Conservation (phyloP, 352 stramenopile species). For the Phytophthora melonis region DNA sequence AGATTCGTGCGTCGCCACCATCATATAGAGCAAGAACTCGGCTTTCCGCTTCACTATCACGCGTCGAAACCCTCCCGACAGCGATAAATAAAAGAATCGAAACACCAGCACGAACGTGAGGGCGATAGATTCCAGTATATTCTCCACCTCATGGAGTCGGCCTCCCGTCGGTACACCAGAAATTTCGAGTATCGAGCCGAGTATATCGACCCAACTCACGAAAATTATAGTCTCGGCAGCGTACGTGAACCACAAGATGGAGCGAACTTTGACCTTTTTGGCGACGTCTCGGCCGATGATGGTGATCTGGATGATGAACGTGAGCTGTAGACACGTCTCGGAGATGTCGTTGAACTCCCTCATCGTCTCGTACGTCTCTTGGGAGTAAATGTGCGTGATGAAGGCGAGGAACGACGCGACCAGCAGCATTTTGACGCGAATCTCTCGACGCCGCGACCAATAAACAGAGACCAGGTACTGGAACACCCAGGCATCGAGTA, state of each 20-base stretch:
- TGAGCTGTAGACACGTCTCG: conserved; percentile 42
- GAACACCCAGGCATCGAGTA: conserved; percentile 47
- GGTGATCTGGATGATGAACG: conserved; percentile 56
- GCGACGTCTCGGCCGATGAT: conserved; percentile 41
- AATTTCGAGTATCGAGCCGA: conserved; percentile 5
- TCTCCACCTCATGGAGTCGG: conserved; percentile 10
- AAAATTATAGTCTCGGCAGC: conserved; percentile 33
- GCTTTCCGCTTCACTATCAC: conserved; percentile 23
- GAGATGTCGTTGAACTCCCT: conserved; percentile 47
- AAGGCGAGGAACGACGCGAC: conserved; percentile 36
- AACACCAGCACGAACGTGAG: conserved; percentile 38
- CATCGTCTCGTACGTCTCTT: conserved; percentile 19
- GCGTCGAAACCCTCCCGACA: conserved; percentile 22
- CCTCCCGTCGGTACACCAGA: neutral
- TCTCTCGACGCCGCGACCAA: conserved; percentile 35
- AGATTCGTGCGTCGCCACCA: conserved; percentile 30
- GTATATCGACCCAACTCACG: conserved; percentile 16
- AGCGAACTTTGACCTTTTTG: conserved; percentile 36
- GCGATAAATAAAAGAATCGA: conserved; percentile 39
- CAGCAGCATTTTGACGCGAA: conserved; percentile 38
- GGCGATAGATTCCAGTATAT: conserved; percentile 28
- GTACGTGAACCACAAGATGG: conserved; percentile 38
- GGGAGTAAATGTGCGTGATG: conserved; percentile 32
- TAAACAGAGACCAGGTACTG: conserved; percentile 47
- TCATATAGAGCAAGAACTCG: conserved; percentile 26